A percentile compares a stretch with the other conserved stretches of the same genome.
These are phyloP conservation scores for Mrakia frigida DNA, from an alignment of 768 basidiomycete genomes.

Conservation along the genomic window DNA sequence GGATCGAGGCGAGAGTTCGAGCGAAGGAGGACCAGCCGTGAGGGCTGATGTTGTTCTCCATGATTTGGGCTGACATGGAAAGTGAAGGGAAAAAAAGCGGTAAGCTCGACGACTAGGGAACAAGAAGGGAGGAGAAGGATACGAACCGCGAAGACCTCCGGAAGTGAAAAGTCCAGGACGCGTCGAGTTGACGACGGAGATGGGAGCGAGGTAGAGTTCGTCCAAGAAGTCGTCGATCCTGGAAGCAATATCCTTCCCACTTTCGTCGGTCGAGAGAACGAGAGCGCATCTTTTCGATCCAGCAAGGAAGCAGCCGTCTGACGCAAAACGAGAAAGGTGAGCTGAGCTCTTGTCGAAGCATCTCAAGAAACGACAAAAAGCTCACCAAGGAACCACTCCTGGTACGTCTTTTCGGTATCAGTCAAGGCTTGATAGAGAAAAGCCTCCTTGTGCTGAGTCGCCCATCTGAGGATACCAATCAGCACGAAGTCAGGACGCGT, in stretches of 20 bases:
- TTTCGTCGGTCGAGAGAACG: neutral
- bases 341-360: neutral
- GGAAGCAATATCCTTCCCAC: neutral
- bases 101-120: neutral
- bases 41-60: neutral
- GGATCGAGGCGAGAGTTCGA: neutral
- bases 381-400: neutral
- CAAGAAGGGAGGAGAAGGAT: no score
- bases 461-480: neutral
- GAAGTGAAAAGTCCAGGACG: neutral
- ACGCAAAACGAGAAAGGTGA: neutral
- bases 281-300: neutral
- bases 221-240: neutral
- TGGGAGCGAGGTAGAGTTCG: neutral
- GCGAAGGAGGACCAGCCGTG: constrained; percentile 3
- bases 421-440: neutral
- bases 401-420: neutral
- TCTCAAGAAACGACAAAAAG: neutral
- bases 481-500: neutral
- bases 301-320: neutral
- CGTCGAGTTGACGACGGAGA: neutral
- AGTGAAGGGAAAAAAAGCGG: neutral
- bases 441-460: neutral
- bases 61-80: neutral
- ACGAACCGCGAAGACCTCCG: neutral